phyloP scores from a whole-genome alignment of 73 alveolate species.

The Halteria grandinella region DNA sequence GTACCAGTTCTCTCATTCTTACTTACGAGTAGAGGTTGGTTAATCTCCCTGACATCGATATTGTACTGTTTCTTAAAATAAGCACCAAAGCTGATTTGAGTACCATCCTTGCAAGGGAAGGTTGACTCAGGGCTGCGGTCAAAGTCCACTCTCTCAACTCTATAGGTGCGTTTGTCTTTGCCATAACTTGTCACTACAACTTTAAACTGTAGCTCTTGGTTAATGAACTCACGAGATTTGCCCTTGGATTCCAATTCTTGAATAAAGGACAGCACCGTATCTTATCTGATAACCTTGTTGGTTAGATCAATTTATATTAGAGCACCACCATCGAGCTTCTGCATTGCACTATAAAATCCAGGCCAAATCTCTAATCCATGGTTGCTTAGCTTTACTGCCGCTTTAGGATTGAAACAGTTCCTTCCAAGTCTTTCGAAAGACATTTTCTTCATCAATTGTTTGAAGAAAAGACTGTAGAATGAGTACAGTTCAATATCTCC shows the following conservation, averaged over 20 bases:
- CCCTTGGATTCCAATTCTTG: constrained; percentile 14
- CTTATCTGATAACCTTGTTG: constrained; percentile 68
- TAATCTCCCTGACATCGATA: constrained; percentile 58
- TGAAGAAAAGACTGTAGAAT: constrained; percentile 61
- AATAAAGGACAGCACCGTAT: constrained; percentile 53
- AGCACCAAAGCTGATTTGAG: constrained; percentile 51
- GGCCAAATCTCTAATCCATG: constrained; percentile 71
- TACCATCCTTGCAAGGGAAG: constrained; percentile 53
- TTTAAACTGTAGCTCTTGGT: constrained; percentile 57
- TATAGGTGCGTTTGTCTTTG: constrained; percentile 64
- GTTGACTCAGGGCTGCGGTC: constrained; percentile 61
- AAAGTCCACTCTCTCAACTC: constrained; percentile 70
- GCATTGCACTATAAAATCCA: constrained; percentile 65
- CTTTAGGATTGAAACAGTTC: constrained; percentile 59
- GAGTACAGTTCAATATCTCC: constrained; percentile 24
- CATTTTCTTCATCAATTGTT: constrained; percentile 50
- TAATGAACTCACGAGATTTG: background rate
- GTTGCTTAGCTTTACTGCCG: constrained; percentile 43
- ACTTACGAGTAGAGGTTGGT: constrained; percentile 74
- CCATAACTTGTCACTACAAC: constrained; percentile 77
- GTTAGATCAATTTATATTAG: constrained; percentile 65
- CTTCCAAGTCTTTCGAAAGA: constrained; percentile 65
- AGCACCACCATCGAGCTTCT: constrained; percentile 59
- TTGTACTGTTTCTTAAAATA: constrained; percentile 74
- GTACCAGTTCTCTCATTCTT: constrained; percentile 60